These are phyloP conservation scores for Myriangium duriaei DNA, from an alignment of 2,329 filamentous ascomycete genomes.

Conservation along the genomic window DNA sequence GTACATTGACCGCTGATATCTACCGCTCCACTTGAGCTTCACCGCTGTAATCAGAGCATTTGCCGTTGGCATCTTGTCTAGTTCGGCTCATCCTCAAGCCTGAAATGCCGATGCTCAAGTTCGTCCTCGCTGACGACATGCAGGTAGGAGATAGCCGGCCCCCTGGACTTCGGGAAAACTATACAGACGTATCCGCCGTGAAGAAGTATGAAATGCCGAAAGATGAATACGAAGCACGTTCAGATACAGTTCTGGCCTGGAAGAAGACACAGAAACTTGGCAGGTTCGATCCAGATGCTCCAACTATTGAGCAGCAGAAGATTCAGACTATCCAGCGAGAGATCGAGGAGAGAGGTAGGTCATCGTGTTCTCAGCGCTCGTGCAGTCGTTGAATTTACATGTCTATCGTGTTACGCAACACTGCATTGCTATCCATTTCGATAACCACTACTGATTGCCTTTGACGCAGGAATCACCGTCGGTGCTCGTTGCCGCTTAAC, in stretches of 20 bases:
- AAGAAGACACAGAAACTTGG: conserved; percentile 94
- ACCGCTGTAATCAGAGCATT: conserved; percentile 2
- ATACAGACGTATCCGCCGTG: conserved; percentile 66
- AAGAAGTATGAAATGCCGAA: conserved; percentile 85
- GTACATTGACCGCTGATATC: conserved; percentile 28
- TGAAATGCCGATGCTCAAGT: too few relatives aligned
- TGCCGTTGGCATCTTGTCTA: too few relatives aligned
- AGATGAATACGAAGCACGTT: conserved; percentile 71
- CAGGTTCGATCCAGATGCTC: conserved; percentile 80
- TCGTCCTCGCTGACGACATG: neutral
- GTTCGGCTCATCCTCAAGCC: too few relatives aligned
- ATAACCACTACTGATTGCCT: neutral
- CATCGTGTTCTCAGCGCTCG: neutral
- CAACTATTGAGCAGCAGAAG: conserved; percentile 60
- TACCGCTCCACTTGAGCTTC: conserved; percentile 11
- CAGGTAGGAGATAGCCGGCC: conserved; percentile 75
- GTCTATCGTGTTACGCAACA: too few relatives aligned
- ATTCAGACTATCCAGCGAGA: conserved; percentile 56
- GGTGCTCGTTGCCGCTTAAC: conserved; percentile 33
- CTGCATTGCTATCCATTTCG: neutral
- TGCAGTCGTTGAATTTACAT: neutral
- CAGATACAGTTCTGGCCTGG: conserved; percentile 85
- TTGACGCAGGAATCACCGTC: conserved; percentile 33
- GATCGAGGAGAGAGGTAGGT: conserved; percentile 51
- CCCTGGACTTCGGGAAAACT: conserved; percentile 61